Evolutionary conservation across 306 rosid genomes (phyloP).

Genomic region (Gastrolobium villosum): DNA sequence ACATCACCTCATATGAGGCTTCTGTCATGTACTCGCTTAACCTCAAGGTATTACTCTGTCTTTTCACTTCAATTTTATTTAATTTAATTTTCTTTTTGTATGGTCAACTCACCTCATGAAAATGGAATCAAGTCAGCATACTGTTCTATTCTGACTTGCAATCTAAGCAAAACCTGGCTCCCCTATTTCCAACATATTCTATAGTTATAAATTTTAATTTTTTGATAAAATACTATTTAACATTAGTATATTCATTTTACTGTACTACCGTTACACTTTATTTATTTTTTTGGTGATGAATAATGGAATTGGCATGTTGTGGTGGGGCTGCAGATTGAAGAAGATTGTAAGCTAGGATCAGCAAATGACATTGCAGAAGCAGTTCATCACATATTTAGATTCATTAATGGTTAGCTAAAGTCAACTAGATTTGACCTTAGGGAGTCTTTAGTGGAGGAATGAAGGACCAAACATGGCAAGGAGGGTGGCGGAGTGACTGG

Average conservation of each 20-base stretch:
- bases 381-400: conserved; percentile 75
- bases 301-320: conserved; percentile 37
- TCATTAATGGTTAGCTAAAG: conserved; percentile 62
- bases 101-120: conserved; percentile 58
- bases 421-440: conserved; percentile 11
- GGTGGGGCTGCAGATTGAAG: conserved; percentile 80
- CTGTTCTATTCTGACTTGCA: conserved; percentile 60
- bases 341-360: conserved; percentile 76
- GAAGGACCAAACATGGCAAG: conserved; percentile 29
- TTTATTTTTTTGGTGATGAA: neutral
- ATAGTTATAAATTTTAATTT: neutral
- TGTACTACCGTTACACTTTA: too few relatives aligned
- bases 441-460: conserved; percentile 30
- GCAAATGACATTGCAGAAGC: conserved; percentile 83
- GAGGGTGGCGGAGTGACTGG: conserved; percentile 35
- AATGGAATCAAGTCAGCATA: conserved; percentile 59
- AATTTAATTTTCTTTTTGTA: neutral
- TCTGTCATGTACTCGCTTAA: conserved; percentile 86
- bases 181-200: conserved; percentile 47
- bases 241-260: conserved; percentile 9
- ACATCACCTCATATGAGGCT: conserved; percentile 72
- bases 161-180: conserved; percentile 55
- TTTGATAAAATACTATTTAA: conserved; percentile 5
- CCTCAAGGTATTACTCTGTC: conserved; percentile 83
- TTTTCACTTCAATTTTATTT: conserved; percentile 1